Base-by-base conservation (phyloP, 257 asterid genomes). In the Gynochthodes officinalis region DNA sequence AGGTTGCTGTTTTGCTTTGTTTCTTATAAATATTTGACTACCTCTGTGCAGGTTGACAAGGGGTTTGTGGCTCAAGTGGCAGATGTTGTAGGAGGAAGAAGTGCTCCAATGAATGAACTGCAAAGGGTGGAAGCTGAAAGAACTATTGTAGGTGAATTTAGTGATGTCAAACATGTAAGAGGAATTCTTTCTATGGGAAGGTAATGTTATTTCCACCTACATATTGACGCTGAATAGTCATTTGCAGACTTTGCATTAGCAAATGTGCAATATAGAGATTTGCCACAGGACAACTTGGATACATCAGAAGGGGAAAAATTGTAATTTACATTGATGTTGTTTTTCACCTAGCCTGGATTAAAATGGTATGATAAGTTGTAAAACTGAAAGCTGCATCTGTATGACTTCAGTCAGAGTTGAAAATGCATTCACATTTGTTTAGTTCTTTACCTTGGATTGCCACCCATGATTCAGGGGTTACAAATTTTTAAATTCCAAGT, bases 21-120 rank as follows among this genome's bases (percentile, higher is more conserved):
- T 74, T 78, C 53, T 73, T 65, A 61, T 40, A 76, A 55, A 15
- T 73, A 78, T 60, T 62, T 62, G 67, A 61, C 66, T 64, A 54
- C 69, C 9, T 44, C 23, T 54, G 49, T 69, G 82, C 82, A 92
- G 99, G 97, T 95, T 40, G 99, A 95, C 78, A 92, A 79, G 80
- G 98, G 98, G n/a, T 91, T 88, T 82, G 99, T 92, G 59, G 97
- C 98, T 43, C 99, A 95, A 82, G 97, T 95, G 82, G 99, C 99
- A 8, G 98, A 90, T 87, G 99, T 95, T 75, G 76, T 21, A 39
- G 85, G 94, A n/a, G 99, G 98, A 74, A 89, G 99, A 84, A 86
- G 75, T 74, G 98, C 93, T 76, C 97, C 98, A 15, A 78, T 95
- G 99, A 90, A 92, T 80, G 97, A 88, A 74, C 79, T 78, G 79